These are phyloP conservation scores for Simmondsia chinensis DNA, from an alignment of 148 eudicot species.

Conservation along the genomic window DNA sequence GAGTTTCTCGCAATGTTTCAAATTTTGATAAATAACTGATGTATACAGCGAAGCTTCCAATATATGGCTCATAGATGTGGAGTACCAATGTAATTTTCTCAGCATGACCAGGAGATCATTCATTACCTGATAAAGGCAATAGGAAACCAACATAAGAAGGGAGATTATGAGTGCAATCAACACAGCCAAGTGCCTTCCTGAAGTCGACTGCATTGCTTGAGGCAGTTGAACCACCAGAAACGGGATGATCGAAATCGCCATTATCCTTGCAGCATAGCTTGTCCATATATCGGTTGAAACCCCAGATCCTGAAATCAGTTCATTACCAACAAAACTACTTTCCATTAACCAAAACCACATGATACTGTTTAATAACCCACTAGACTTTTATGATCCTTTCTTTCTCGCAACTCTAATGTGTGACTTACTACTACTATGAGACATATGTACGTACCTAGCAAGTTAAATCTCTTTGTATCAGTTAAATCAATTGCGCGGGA, in stretches of 20 bases:
- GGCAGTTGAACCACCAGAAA: constrained; percentile 74
- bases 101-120: neutral
- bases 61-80: too few relatives aligned
- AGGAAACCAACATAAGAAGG: constrained; percentile 39
- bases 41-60: too few relatives aligned
- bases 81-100: neutral
- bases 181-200: constrained; percentile 51
- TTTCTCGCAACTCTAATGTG: too few relatives aligned
- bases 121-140: constrained; percentile 80
- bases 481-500: constrained; percentile 36
- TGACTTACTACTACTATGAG: too few relatives aligned
- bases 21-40: too few relatives aligned
- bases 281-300: constrained; percentile 89
- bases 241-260: constrained; percentile 66
- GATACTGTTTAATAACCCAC: too few relatives aligned
- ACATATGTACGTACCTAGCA: constrained; percentile 30
- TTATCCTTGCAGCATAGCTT: constrained; percentile 74
- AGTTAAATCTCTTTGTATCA: constrained; percentile 55
- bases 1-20: too few relatives aligned
- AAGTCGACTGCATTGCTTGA: constrained; percentile 45
- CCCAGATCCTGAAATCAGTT: constrained; percentile 47
- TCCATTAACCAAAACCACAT: too few relatives aligned
- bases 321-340: too few relatives aligned
- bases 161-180: constrained; percentile 51
- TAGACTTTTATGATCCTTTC: too few relatives aligned